Percentiles rank a stretch among this genome's conserved stretches.
phyloP scores from a whole-genome alignment of 371 early-diverging fungal species.

The Mucor circinelloides region DNA sequence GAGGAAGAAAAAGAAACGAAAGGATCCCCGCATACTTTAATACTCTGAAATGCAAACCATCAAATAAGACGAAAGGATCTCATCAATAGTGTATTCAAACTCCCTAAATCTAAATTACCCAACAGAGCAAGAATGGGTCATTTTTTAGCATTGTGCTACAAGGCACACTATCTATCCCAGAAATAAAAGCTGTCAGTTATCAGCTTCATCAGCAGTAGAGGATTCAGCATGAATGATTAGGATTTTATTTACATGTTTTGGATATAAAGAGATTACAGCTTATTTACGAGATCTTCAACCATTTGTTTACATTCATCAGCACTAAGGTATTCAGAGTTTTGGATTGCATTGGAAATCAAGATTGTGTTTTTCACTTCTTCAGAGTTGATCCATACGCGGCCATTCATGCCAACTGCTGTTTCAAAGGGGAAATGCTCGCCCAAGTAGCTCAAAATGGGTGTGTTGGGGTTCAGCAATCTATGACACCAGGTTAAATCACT shows the following conservation, averaged over 20 bases:
- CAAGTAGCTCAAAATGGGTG: conserved; percentile 66
- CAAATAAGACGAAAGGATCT: conserved; percentile 6
- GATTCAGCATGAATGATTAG: not conserved
- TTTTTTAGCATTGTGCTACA: not conserved
- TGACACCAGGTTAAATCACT: not conserved
- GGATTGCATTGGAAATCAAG: conserved; percentile 72
- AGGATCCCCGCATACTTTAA: not conserved
- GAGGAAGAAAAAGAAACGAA: conserved; percentile 1
- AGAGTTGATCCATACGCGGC: conserved; percentile 89
- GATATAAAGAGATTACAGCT: conserved; percentile 11
- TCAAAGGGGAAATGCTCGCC: conserved; percentile 84
- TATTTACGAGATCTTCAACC: conserved; percentile 53
- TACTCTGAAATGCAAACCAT: not conserved
- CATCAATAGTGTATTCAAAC: conserved; percentile 6
- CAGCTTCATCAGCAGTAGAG: too few species aligned
- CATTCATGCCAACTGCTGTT: conserved; percentile 91
- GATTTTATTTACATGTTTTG: not conserved
- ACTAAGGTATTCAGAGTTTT: conserved; percentile 72
- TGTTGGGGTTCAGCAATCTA: conserved; percentile 74
- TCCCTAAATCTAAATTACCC: not conserved
- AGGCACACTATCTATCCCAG: too few species aligned
- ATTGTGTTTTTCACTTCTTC: conserved; percentile 62
- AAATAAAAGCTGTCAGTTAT: too few species aligned
- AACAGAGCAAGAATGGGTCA: not conserved
- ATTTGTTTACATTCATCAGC: conserved; percentile 62